A percentile compares a stretch with the other conserved stretches of the same genome.
These are phyloP conservation scores for Pseudogymnoascus sp. DNA, from an alignment of 2,329 filamentous ascomycete species.

Conservation along the genomic window DNA sequence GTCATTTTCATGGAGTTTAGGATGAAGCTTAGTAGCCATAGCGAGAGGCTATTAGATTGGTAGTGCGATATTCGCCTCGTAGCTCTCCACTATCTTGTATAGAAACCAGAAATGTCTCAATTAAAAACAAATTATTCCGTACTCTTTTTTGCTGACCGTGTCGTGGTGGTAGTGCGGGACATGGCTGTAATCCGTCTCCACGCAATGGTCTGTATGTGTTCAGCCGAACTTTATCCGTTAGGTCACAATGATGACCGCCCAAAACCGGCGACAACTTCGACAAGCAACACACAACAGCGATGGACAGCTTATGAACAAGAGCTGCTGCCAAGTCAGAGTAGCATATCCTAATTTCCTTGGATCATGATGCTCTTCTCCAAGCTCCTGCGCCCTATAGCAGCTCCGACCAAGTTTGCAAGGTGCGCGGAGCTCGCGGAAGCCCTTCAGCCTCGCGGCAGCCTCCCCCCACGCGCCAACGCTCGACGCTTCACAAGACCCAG, in stretches of 20 bases:
- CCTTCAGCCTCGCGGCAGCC: conserved; percentile 1
- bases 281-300: background rate
- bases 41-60: background rate
- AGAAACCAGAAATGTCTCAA: background rate
- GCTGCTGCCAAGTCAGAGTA: background rate
- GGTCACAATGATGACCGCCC: background rate
- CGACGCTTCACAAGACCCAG: background rate
- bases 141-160: background rate
- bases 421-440: background rate
- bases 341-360: background rate
- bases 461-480: background rate
- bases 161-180: background rate
- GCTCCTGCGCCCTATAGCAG: background rate
- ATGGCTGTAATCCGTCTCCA: background rate
- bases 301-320: background rate
- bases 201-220: background rate
- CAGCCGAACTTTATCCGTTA: background rate
- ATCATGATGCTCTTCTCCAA: background rate
- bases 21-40: background rate
- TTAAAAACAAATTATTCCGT: background rate
- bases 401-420: background rate
- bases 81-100: conserved; percentile 6
- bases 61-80: background rate
- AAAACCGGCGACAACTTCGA: background rate
- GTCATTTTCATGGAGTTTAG: background rate